phyloP scores from a whole-genome alignment of 73 alveolate genomes.

The Durusdinium trenchii region DNA sequence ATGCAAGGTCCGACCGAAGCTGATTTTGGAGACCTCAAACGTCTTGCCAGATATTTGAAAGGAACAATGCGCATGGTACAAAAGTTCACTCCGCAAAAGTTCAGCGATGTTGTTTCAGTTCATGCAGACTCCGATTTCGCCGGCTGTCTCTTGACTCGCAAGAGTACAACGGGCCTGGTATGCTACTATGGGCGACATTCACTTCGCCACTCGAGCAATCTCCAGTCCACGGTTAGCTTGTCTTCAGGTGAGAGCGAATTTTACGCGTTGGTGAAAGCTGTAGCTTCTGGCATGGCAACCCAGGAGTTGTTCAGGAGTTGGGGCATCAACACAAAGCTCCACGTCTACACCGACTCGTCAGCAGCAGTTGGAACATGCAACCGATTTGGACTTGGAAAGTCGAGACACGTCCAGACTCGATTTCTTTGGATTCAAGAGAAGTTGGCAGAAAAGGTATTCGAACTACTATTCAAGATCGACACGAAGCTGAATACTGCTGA shows the following conservation, averaged over 20 bases:
- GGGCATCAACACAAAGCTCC: background rate
- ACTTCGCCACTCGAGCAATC: background rate
- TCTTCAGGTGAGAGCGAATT: background rate
- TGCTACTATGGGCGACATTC: background rate
- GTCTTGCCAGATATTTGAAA: background rate
- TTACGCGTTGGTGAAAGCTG: conserved; percentile 30
- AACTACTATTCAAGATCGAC: background rate
- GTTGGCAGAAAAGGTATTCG: background rate
- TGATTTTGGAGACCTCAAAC: background rate
- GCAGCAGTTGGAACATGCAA: conserved; percentile 29
- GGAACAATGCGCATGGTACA: background rate
- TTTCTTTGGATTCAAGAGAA: conserved; percentile 45
- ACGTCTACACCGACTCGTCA: conserved; percentile 5
- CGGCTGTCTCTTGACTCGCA: background rate
- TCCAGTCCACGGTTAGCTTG: conserved; percentile 6
- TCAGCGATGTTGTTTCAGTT: background rate
- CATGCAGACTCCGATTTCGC: conserved; percentile 22
- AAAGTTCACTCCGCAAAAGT: background rate
- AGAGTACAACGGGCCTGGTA: background rate
- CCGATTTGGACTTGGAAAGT: conserved; percentile 32
- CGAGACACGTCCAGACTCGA: background rate
- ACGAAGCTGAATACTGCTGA: background rate
- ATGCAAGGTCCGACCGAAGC: conserved; percentile 6
- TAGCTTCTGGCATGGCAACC: background rate
- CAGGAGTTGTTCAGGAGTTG: background rate